Evolutionary conservation across 75 land plant species (phyloP).

Genomic region (Selaginella tamariscina): DNA sequence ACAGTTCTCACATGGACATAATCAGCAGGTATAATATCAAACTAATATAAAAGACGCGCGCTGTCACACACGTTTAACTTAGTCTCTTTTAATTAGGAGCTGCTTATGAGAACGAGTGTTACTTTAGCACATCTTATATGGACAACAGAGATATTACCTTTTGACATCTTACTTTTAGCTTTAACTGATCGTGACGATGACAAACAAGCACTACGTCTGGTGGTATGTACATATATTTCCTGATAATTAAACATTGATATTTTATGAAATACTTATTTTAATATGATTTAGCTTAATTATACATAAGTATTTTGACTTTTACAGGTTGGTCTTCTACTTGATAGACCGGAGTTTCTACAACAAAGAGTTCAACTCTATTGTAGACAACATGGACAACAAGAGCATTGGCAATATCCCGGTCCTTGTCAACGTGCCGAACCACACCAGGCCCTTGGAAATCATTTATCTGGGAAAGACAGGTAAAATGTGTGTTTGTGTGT

Average conservation of each 20-base stretch:
- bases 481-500: slow-evolving; percentile 10
- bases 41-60: background rate
- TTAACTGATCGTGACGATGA: slow-evolving; percentile 97
- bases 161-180: slow-evolving; percentile 87
- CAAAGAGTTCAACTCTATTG: slow-evolving; percentile 53
- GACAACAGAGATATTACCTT: slow-evolving; percentile 83
- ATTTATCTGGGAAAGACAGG: slow-evolving; percentile 91
- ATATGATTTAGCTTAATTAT: too few relatives aligned
- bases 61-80: slow-evolving; percentile 6
- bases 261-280: too few relatives aligned
- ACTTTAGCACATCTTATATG: slow-evolving; percentile 66
- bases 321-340: slow-evolving; percentile 68
- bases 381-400: slow-evolving; percentile 44
- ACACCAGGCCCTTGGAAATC: slow-evolving; percentile 81
- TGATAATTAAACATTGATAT: background rate
- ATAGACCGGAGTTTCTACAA: slow-evolving; percentile 63
- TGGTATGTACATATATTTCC: slow-evolving; percentile 39
- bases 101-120: slow-evolving; percentile 52
- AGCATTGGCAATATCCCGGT: slow-evolving; percentile 69
- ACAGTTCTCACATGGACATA: slow-evolving; percentile 72
- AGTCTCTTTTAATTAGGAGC: slow-evolving; percentile 35
- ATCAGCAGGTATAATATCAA: slow-evolving; percentile 40
- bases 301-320: slow-evolving; percentile 4
- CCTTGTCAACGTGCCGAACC: slow-evolving; percentile 62
- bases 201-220: slow-evolving; percentile 74